Evolutionary conservation across 441 rosid genomes (phyloP), one percentile per base, ranked within the genome.

Genomic region (Populus hybrid): DNA sequence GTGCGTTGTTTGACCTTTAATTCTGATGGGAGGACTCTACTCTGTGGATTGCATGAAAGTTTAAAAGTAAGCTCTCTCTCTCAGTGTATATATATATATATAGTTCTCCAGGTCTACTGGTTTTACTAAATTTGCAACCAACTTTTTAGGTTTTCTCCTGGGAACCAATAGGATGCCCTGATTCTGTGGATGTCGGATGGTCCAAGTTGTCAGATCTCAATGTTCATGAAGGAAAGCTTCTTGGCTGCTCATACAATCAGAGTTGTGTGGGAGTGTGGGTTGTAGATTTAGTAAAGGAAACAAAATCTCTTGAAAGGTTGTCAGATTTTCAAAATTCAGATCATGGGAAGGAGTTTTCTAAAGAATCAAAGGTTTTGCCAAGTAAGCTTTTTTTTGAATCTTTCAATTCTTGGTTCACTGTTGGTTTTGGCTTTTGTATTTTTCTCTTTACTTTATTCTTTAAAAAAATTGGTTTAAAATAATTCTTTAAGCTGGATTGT

Each of bases 251-350:
- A 18, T 89, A 88, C 83, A 97, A 97, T 84, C 98, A 97, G 86
- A 97, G 92, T 76, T 92, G 99, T 80, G 99, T 96, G 28, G 99
- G 98, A 80, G 94, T 96, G 74, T 97, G 99, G 99, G 98, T 97
- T 81, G 99, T 90, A 36, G 98, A 94, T 83, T 81, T 87, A 81
- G 67, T 79, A 79, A 97, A 91, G 86, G 98, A 97, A 85, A 83
- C 91, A 76, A 97, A 89, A 80, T 83, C 95, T 80, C 85, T 92
- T 28, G 97, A 94, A 74, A 89, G 92, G 86, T 84, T 87, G 81
- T 86, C 97, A 36, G 89, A 89, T 82, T 86, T 92, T 69, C 93
- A 90, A 80, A 92, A 87, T 81, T 83, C 90, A 28, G 98, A 86
- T 50, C 78, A 83, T 69, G 68, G 73, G 57, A 88, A 83, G 79